Conservation (phyloP, 257 asterid species). For the Solanum arcanum region DNA sequence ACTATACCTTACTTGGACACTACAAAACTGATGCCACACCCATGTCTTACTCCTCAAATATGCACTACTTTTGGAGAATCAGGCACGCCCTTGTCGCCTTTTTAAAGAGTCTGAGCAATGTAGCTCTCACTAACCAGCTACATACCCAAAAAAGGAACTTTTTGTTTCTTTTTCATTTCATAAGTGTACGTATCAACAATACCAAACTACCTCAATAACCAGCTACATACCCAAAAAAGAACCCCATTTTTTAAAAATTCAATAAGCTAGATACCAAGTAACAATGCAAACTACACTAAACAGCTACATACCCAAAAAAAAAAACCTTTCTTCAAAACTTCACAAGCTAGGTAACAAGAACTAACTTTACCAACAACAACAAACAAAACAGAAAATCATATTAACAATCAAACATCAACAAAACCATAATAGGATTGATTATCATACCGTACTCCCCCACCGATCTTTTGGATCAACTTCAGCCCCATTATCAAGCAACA, state of each 20-base stretch:
- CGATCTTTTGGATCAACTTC: constrained; percentile 58
- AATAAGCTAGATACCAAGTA: not conserved
- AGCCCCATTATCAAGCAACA: constrained; percentile 59
- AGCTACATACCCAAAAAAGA: not conserved
- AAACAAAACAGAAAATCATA: not conserved
- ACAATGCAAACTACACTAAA: not conserved
- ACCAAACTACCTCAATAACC: not conserved
- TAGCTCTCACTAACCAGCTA: not conserved
- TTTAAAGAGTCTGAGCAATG: not conserved
- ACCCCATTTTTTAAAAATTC: not conserved
- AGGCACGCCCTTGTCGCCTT: not conserved
- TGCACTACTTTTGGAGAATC: not conserved
- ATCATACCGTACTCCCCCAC: constrained; percentile 80
- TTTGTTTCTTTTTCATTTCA: not conserved
- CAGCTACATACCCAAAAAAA: not conserved
- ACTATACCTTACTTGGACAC: not conserved
- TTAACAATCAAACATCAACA: not conserved
- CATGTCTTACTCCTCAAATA: not conserved
- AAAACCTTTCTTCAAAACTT: not conserved
- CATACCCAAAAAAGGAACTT: not conserved
- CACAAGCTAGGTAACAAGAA: not conserved
- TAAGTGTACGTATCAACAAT: not conserved
- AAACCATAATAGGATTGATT: not conserved
- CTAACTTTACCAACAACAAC: not conserved
- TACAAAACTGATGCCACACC: not conserved